Evolutionary conservation across 208 protist species (phyloP), one percentile per base, ranked within the genome.

Genomic region (Trypanosoma brucei): DNA sequence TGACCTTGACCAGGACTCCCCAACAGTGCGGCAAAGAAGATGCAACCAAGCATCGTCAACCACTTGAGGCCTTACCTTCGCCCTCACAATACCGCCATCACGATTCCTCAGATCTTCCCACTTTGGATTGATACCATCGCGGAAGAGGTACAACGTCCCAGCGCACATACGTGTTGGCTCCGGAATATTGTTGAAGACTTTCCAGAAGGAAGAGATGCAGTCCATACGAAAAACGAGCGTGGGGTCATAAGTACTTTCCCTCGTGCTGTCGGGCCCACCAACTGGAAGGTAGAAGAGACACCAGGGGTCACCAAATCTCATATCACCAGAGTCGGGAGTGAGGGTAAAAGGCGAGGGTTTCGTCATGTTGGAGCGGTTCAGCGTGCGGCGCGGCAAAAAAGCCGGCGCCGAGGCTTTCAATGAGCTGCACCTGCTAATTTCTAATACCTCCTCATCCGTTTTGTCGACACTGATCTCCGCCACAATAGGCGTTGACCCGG

Each of bases 71-170:
- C 55, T 65, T 13, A 81, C 62, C 60, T 80, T 83, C 35, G 91
- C 64, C 69, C 50, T 80, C 59, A 84, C 75, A 63, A 96, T 95
- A 59, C 92, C 91, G 42, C 93, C 93, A 59, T 87, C 67, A 13
- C 75, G 73, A 78, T 98, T 98, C 11, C 76, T 72, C 13, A 77
- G 60, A 68, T 98, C 91, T 74, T 98, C 96, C 96, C 96, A 98
- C 77, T 95, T 95, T 55, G 96, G 96, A 67, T 96, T 83, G 53
- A 98, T 97, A 55, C 91, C 94, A 54, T 97, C 86, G 31, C 95
- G 93, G 75, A 98, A 98, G 36, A 98, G 81, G 72, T 96, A 96
- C 39, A 97, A 92, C 55, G 89, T 97, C 55, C 94, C 91, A 49
- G 76, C 64, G 33, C 59, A 65, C 56, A 97, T 79, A 36, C 80